Evolutionary conservation across 2,329 filamentous ascomycete species (phyloP), one percentile per base, ranked within the genome.

Genomic region (Microsporum canis): DNA sequence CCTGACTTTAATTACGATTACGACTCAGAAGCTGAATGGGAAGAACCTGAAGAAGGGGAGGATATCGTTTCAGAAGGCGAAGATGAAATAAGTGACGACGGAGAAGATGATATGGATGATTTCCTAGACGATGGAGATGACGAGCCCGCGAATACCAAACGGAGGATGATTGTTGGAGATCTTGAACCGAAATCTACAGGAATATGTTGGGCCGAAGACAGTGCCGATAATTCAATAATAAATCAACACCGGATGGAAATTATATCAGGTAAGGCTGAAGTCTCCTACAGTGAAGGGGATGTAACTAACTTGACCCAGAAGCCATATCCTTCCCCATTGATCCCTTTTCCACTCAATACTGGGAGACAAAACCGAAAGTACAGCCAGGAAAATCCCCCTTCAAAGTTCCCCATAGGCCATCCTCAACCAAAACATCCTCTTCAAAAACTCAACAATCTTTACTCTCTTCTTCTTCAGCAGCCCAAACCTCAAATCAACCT

Each of bases 91-190:
- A 82, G 79, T 60, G 80, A 82, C 3, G 84, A 83, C 8, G 87
- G 84, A n/a, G 88, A 89, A 14, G 88, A 89, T 64, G 91, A 95
- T 63, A 88, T 96, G 85, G 89, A 90, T 3, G 91, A 85, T 17
- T 96, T 96, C 69, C 78, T 96, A 1, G 91, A 96, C 66, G 89
- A 95, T 67, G 89, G 89, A 4, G 89, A 95, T 59, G 89, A 94
- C 73, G 68, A 72, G 5, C 69, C 82, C 76, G 63, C 76, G 73
- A 69, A 82, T 76, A 63, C 76, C 73, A 81, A 82, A 78, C 77
- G 82, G 71, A 73, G 86, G 75, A 72, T 81, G 5, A 76, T 82
- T 68, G 82, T 78, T 36, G 84, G 85, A 34, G 85, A 89, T 65
- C 80, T 95, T 68, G 84, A 91, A 69, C 89, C 91, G 0, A 78